Evolutionary conservation across 768 basidiomycete species (phyloP).

Genomic region (Royoungia palumana): DNA sequence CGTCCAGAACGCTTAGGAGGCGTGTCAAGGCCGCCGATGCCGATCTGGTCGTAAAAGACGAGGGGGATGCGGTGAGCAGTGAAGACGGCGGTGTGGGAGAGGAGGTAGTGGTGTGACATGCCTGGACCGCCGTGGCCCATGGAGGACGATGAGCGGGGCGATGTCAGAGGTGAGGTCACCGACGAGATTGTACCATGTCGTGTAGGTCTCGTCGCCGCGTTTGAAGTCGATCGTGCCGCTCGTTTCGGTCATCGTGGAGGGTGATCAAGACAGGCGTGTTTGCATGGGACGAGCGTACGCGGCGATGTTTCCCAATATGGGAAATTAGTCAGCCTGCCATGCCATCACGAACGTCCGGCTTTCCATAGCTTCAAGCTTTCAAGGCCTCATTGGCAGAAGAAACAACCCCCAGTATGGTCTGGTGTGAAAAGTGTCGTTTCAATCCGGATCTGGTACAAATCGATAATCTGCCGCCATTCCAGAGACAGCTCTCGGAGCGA

Average conservation of each 20-base stretch:
- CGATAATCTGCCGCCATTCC: no score
- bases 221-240: constrained; percentile 23
- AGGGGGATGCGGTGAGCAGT: constrained; percentile 33
- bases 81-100: constrained; percentile 33
- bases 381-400: no score
- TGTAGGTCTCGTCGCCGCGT: constrained; percentile 26
- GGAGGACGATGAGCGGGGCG: constrained; percentile 40
- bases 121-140: constrained; percentile 50
- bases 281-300: no score
- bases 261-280: no score
- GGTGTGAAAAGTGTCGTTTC: no score
- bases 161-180: constrained; percentile 36
- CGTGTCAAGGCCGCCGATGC: constrained; percentile 42
- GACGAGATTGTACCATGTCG: constrained; percentile 44
- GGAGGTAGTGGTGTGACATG: constrained; percentile 39
- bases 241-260: constrained; percentile 16
- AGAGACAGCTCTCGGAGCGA: no score
- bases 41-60: constrained; percentile 50
- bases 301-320: no score
- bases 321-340: no score
- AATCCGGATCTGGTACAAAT: no score
- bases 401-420: no score
- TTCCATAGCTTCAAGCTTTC: no score
- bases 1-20: constrained; percentile 40
- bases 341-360: no score